Evolutionary conservation across 2,329 filamentous ascomycete genomes (phyloP).

Genomic region (Cladobotryum protrusum): DNA sequence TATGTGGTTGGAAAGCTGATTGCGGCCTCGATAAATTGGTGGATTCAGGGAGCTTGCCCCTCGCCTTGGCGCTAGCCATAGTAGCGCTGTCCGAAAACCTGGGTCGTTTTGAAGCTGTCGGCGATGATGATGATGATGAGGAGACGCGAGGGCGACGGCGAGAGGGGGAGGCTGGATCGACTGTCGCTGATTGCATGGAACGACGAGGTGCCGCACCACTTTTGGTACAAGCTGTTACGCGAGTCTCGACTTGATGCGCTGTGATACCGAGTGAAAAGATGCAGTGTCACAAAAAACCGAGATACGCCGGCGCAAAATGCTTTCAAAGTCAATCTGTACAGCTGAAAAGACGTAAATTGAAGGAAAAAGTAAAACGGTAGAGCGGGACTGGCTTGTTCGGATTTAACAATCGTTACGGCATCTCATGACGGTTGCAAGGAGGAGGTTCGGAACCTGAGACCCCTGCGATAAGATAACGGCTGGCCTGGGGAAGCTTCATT

Average conservation of each 20-base stretch:
- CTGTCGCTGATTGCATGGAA: constrained; percentile 30
- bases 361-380: too few species aligned
- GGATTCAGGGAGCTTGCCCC: constrained; percentile 35
- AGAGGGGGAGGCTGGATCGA: constrained; percentile 26
- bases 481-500: constrained; percentile 9
- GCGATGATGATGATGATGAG: constrained; percentile 23
- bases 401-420: constrained; percentile 4
- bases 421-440: constrained; percentile 15
- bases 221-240: constrained; percentile 1
- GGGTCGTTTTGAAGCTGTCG: constrained; percentile 26
- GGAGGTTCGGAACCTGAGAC: neutral
- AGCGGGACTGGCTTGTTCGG: constrained; percentile 2
- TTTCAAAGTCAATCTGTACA: neutral
- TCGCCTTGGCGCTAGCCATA: constrained; percentile 32
- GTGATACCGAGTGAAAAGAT: neutral
- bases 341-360: neutral
- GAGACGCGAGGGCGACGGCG: constrained; percentile 34
- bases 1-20: constrained; percentile 61
- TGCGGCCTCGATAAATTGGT: constrained; percentile 29
- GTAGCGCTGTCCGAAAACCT: constrained; percentile 21
- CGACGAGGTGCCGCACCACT: constrained; percentile 4
- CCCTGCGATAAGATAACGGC: constrained; percentile 21
- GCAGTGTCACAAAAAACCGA: too few species aligned
- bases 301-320: neutral
- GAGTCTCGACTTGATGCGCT: neutral